Percentiles rank a stretch among this genome's conserved stretches.
Evolutionary conservation across 306 rosid genomes (phyloP).

Genomic region (Acacia confusa): DNA sequence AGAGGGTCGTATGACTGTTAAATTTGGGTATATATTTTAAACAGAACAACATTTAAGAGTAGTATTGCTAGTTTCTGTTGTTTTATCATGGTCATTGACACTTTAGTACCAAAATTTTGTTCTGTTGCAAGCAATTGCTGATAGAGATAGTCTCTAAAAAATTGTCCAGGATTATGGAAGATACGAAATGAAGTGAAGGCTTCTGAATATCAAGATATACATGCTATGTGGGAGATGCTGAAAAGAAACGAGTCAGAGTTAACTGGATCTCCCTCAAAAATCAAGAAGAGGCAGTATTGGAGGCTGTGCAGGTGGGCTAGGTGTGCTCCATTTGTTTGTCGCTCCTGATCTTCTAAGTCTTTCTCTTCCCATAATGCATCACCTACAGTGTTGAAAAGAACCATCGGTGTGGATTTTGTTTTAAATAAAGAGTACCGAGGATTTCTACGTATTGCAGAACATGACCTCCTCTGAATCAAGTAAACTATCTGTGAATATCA

Average conservation of each 20-base stretch:
- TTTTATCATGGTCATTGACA: not conserved
- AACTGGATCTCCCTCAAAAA: conserved; percentile 20
- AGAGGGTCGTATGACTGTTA: not conserved
- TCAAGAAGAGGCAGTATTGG: conserved; percentile 41
- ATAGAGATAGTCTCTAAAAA: conserved; percentile 9
- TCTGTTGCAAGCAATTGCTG: not conserved
- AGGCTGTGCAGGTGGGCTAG: conserved; percentile 62
- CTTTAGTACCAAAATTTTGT: not conserved
- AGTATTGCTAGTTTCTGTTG: not conserved
- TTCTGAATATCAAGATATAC: conserved; percentile 79
- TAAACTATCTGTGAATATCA: conserved; percentile 40
- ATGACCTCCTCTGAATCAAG: conserved; percentile 25
- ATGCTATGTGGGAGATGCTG: conserved; percentile 89
- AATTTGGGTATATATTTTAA: not conserved
- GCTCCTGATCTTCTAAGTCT: conserved; percentile 20
- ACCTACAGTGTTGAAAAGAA: conserved; percentile 25
- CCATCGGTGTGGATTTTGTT: conserved; percentile 32
- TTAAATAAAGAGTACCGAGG: conserved; percentile 33
- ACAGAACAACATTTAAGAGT: conserved; percentile 2
- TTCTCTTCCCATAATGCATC: conserved; percentile 25
- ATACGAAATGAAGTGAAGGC: conserved; percentile 63
- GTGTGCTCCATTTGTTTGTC: conserved; percentile 45
- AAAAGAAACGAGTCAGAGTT: conserved; percentile 50
- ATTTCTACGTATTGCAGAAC: conserved; percentile 27
- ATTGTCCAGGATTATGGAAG: conserved; percentile 54